Base-by-base conservation (phyloP, 345 rosid genomes). In the Eucalyptus marginata region DNA sequence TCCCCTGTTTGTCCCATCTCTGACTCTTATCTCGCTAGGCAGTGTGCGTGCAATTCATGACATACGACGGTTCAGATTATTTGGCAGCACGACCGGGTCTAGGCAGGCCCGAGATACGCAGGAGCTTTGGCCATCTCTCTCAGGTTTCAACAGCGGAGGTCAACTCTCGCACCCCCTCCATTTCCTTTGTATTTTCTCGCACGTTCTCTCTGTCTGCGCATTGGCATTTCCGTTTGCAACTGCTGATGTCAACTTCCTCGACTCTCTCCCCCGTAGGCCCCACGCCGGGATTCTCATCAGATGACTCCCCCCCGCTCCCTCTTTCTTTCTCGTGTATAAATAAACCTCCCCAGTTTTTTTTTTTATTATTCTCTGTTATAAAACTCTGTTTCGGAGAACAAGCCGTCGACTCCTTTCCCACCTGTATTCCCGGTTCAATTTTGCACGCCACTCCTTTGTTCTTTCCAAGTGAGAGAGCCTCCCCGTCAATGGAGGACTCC, bases 211-310 rank as follows among this genome's bases (percentile, higher is more conserved):
- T 64, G 40, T 20, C 50, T 22, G 27, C 50, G 33, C 24, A n/a
- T 62, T 52, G 66, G 90, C 10, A 88, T 86, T 90, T 87, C 86
- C 51, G 90, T 86, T 86, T 87, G 93, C 93, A 91, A 92, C 94
- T 81, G 95, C 93, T 91, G 89, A 52, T 90, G 91, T 94, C 90
- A 92, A 91, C 93, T 87, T 90, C 94, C 93, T 87, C 93, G 86
- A 93, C 92, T 88, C 88, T 89, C 87, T 49, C 52, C 93, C 93
- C 93, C 92, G 90, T 88, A 90, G 22, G 31, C 76, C 83, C 89
- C 88, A 76, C 92, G 51, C 93, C 90, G 89, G 89, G 92, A 89
- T 91, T 93, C 93, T 91, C 83, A 22, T 76, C 47, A 40, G 40
- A 20, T 76, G 46, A 29, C 84, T 40, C 20, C 27, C 29, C 7